These are phyloP conservation scores for Lentinula sp. DNA, from an alignment of 768 basidiomycete genomes.

Conservation along the genomic window DNA sequence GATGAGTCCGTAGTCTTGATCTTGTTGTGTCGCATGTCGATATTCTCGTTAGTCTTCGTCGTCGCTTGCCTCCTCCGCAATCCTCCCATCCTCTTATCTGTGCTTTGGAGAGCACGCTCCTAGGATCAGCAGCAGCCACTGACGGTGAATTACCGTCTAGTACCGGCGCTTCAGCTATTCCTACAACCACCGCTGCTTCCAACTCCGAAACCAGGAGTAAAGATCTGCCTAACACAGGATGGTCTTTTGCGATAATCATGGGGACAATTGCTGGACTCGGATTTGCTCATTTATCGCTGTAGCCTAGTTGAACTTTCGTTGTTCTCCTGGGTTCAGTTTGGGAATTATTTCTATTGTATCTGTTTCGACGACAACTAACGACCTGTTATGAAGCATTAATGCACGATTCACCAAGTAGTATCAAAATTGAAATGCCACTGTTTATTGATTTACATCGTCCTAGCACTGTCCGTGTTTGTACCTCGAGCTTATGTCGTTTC, in stretches of 20 bases:
- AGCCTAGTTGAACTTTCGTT: conserved; percentile 29
- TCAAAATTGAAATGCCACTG: not conserved
- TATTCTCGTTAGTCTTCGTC: too few relatives aligned
- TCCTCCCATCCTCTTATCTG: conserved; percentile 50
- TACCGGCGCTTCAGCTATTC: conserved; percentile 11
- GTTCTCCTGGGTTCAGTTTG: conserved; percentile 34
- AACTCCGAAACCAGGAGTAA: not conserved
- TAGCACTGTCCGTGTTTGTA: too few relatives aligned
- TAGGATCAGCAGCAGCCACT: conserved; percentile 45
- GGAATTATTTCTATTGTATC: conserved; percentile 33
- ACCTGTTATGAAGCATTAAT: conserved; percentile 44
- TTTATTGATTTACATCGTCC: too few relatives aligned
- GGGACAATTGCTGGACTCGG: not conserved
- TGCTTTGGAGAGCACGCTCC: conserved; percentile 40
- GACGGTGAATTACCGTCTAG: conserved; percentile 34
- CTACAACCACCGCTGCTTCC: conserved; percentile 18
- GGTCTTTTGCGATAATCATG: not conserved
- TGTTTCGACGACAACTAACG: conserved; percentile 46
- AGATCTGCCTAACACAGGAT: too few relatives aligned
- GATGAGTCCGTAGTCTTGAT: too few relatives aligned
- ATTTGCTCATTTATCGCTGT: not conserved
- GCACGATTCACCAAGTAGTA: conserved; percentile 16
- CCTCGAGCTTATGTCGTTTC: too few relatives aligned
- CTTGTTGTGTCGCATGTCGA: too few relatives aligned
- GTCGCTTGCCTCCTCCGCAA: too few relatives aligned